Conservation (phyloP, 768 basidiomycete species). For the Piloderma croceum region DNA sequence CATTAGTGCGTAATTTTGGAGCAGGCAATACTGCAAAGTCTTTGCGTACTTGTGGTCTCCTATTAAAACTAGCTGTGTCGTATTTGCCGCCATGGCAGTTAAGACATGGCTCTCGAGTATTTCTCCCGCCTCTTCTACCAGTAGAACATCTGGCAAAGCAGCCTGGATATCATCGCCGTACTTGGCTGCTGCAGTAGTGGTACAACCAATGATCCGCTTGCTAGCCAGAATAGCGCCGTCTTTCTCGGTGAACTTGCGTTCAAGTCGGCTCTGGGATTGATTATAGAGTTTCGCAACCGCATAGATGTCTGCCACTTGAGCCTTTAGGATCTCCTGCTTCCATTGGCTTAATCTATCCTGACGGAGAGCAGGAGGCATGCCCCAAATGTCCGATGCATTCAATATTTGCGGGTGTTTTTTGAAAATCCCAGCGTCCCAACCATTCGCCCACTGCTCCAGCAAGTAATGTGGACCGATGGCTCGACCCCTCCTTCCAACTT, state of each 20-base stretch:
- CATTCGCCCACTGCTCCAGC: constrained; percentile 41
- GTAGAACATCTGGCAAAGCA: constrained; percentile 25
- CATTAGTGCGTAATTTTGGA: background rate
- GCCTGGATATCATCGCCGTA: constrained; percentile 25
- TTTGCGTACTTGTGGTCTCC: constrained; percentile 43
- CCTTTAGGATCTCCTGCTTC: constrained; percentile 23
- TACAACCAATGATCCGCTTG: constrained; percentile 39
- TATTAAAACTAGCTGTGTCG: constrained; percentile 36
- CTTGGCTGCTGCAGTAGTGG: constrained; percentile 42
- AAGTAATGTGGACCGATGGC: constrained; percentile 36
- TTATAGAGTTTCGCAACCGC: constrained; percentile 26
- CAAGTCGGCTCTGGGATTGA: constrained; percentile 23
- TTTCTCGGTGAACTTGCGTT: constrained; percentile 24
- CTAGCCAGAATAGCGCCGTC: constrained; percentile 18
- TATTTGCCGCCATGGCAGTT: constrained; percentile 30
- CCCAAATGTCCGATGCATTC: constrained; percentile 30
- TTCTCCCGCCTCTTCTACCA: constrained; percentile 45
- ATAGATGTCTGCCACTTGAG: constrained; percentile 24
- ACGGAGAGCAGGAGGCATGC: constrained; percentile 22
- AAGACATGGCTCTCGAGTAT: constrained; percentile 40
- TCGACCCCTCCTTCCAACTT: constrained; percentile 36
- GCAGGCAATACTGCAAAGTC: background rate
- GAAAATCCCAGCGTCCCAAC: constrained; percentile 41
- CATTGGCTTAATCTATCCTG: constrained; percentile 22
- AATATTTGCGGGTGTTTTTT: constrained; percentile 19